Percentiles rank a stretch among this genome's conserved stretches.
Evolutionary conservation across 1,284 basidiomycete genomes (phyloP).

Genomic region (Trichosporon coremiiforme): DNA sequence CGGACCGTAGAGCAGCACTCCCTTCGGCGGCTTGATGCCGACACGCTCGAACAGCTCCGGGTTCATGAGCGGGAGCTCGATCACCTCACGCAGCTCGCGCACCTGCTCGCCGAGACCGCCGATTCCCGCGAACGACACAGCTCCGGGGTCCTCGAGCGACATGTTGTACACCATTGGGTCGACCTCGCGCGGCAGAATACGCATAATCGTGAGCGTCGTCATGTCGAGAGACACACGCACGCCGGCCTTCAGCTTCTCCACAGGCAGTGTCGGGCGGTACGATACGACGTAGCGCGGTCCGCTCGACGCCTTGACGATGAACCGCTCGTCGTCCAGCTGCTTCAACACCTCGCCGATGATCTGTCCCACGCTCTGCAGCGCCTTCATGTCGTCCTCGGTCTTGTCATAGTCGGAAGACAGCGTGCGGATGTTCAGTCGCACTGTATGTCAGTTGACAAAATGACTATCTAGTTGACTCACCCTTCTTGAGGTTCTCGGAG

Average conservation of each 20-base stretch:
- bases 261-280: conserved; percentile 88
- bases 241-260: conserved; percentile 87
- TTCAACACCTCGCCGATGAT: conserved; percentile 99
- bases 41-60: conserved; percentile 93
- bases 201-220: conserved; percentile 99
- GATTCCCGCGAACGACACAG: conserved; percentile 93
- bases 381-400: conserved; percentile 99
- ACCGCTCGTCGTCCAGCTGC: conserved; percentile 96
- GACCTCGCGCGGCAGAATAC: conserved; percentile 94
- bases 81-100: conserved; percentile 93
- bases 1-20: conserved; percentile 97
- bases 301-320: conserved; percentile 98
- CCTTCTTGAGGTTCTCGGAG: conserved; percentile 80
- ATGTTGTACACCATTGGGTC: conserved; percentile 99
- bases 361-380: conserved; percentile 97
- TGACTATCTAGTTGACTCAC: conserved; percentile 60
- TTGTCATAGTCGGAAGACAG: conserved; percentile 88
- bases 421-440: conserved; percentile 66
- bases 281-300: conserved; percentile 99
- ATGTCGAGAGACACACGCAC: conserved; percentile 98
- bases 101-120: conserved; percentile 96
- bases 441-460: conserved; percentile 33
- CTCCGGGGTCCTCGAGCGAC: conserved; percentile 97
- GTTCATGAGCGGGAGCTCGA: conserved; percentile 92
- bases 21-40: conserved; percentile 95